Base-by-base conservation (phyloP, 139 green algal genomes). In the Trebouxia sp. region DNA sequence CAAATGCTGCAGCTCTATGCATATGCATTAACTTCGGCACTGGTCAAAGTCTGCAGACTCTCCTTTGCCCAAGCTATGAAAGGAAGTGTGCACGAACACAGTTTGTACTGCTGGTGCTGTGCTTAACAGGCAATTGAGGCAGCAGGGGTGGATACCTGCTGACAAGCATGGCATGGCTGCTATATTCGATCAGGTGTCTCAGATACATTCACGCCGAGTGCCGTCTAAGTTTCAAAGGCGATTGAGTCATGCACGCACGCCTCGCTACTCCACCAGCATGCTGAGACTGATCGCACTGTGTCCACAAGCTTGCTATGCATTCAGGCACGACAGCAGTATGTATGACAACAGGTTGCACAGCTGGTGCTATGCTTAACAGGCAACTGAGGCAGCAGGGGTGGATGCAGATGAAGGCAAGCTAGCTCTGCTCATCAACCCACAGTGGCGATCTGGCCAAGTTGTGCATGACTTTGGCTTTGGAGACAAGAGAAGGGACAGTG, bases 401-500 rank as follows among this genome's bases (percentile, higher is more conserved):
- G 82, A 83, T 9, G 50, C 53, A 8, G 69, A 70, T 37, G 72
- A 88, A 20, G 80, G 85, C 41, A 65, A 65, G 47, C 87, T 95
- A 80, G 50, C 93, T 38, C 65, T 97, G 35, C 88, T 97, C 62
- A 77, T 97, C 43, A 97, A 97, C 83, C 91, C 92, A 6, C 92
- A 96, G 77, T 96, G 90, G 91, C 84, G 85, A 55, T 74, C 75
- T 12, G 86, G 84, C 45, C 81, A 86, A 58, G 20, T 85, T 15
- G 55, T 88, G 39, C 81, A 70, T 15, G 86, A 89, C 78, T 91
- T 91, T 84, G 84, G 88, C 1, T 86, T 90, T 81, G 89, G 86
- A 35, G 38, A 38, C 11, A 76, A 82, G 56, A 75, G 80, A 30
- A 80, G 83, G 51, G 45, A 65, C 42, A 75, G 75, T 0, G 84